Conservation (phyloP, 2,329 filamentous ascomycete genomes). For the Leptographium wingfieldii region DNA sequence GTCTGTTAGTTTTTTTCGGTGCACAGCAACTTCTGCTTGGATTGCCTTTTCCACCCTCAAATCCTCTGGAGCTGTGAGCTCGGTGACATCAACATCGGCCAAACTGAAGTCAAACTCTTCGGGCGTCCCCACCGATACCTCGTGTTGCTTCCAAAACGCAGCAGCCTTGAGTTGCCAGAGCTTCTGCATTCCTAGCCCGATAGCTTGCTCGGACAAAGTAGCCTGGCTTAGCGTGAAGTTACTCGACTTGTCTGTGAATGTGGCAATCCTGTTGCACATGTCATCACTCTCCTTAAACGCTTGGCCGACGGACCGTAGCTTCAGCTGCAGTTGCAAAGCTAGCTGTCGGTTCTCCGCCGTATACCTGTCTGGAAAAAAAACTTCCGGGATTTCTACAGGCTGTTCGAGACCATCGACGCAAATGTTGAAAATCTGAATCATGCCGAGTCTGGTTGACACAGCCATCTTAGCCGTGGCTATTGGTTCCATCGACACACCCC, state of each 20-base stretch:
- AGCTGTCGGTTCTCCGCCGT: constrained; percentile 10
- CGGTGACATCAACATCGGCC: constrained; percentile 9
- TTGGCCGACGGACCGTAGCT: constrained; percentile 8
- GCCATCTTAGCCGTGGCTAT: constrained; percentile 3
- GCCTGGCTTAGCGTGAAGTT: constrained; percentile 5
- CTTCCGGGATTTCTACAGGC: constrained; percentile 14
- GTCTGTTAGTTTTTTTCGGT: constrained; percentile 10
- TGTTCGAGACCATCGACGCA: constrained; percentile 4
- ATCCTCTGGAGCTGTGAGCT: constrained; percentile 12
- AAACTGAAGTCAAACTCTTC: constrained; percentile 13
- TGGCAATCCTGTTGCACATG: constrained; percentile 1
- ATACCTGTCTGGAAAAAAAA: constrained; percentile 16
- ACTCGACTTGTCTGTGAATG: constrained; percentile 5
- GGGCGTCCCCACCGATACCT: constrained; percentile 8
- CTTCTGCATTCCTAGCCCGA: constrained; percentile 11
- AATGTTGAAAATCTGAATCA: constrained; percentile 13
- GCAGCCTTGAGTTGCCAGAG: constrained; percentile 12
- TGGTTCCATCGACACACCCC: neutral
- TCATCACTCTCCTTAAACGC: constrained; percentile 8
- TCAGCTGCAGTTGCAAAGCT: constrained; percentile 10
- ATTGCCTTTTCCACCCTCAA: constrained; percentile 7
- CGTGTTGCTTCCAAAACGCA: constrained; percentile 12
- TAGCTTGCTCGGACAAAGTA: constrained; percentile 11
- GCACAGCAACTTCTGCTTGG: constrained; percentile 11
- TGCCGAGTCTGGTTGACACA: constrained; percentile 2